Percentiles rank a stretch among this genome's conserved stretches.
phyloP scores from a whole-genome alignment of 441 rosid species.

The Populus hybrid region DNA sequence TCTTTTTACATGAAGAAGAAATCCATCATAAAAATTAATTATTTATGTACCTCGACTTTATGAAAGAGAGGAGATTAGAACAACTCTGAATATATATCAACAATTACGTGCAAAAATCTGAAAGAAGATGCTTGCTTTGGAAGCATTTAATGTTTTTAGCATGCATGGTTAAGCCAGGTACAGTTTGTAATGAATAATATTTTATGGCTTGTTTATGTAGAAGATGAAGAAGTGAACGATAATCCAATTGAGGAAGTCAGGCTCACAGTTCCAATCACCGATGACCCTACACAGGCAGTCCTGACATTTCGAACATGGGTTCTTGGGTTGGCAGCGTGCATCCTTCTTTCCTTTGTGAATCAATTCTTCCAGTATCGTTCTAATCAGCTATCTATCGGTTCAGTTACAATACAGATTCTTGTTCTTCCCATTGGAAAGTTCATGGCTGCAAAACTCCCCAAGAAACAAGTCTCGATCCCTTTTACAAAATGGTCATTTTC shows the following conservation, averaged over 20 bases:
- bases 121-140: no score
- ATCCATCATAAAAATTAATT: no score
- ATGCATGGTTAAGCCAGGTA: no score
- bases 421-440: constrained; percentile 64
- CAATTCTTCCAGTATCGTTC: constrained; percentile 65
- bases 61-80: no score
- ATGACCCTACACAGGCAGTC: constrained; percentile 52
- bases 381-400: constrained; percentile 43
- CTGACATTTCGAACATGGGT: constrained; percentile 76
- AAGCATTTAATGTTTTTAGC: no score
- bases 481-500: constrained; percentile 54
- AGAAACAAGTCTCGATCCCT: constrained; percentile 31
- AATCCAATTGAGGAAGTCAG: constrained; percentile 81
- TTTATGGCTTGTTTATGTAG: constrained; percentile 6
- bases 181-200: not conserved
- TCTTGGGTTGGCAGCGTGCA: constrained; percentile 55
- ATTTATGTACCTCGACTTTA: no score
- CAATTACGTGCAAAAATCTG: no score
- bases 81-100: no score
- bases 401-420: constrained; percentile 64
- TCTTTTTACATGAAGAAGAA: no score
- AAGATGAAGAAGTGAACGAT: constrained; percentile 50
- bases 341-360: constrained; percentile 52
- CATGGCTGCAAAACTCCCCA: constrained; percentile 68
- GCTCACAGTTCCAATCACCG: constrained; percentile 72